Evolutionary conservation across 2,329 filamentous ascomycete species (phyloP).

Genomic region (Colletotrichum australisinense): DNA sequence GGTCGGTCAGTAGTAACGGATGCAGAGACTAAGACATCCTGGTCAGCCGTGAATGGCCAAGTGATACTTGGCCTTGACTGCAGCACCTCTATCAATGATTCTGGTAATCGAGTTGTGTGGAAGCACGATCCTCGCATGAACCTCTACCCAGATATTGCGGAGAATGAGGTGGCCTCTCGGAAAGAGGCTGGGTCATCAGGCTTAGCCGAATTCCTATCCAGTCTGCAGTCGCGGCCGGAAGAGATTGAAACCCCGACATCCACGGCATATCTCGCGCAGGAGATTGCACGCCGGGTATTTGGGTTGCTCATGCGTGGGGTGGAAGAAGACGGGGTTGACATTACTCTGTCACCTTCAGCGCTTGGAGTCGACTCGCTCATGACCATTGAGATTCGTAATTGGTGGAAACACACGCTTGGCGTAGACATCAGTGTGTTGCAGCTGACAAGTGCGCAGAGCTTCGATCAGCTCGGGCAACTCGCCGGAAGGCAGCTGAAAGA

Average conservation of each 20-base stretch:
- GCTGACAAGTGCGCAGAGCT: constrained; percentile 19
- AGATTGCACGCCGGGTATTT: not conserved
- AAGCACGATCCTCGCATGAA: constrained; percentile 16
- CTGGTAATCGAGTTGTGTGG: constrained; percentile 8
- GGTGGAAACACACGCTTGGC: constrained; percentile 25
- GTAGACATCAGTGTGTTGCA: constrained; percentile 11
- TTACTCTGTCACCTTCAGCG: not conserved
- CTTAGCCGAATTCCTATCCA: not conserved
- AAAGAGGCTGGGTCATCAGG: not conserved
- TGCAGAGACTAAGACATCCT: too few relatives aligned
- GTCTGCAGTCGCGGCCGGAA: not conserved
- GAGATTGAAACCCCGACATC: not conserved
- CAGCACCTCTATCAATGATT: not conserved
- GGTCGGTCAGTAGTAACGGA: not conserved
- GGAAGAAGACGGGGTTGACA: constrained; percentile 10
- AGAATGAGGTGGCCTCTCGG: too few relatives aligned
- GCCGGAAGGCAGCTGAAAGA: not conserved
- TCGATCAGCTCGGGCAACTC: constrained; percentile 16
- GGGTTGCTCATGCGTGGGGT: constrained; percentile 4
- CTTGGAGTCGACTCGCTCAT: constrained; percentile 33
- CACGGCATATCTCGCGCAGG: not conserved
- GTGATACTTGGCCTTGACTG: constrained; percentile 3
- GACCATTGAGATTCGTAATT: constrained; percentile 34
- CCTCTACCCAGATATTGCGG: not conserved
- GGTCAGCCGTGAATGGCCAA: not conserved